Base-by-base conservation (phyloP, 1,139 yeast species). In the Pichiaceae sp. region DNA sequence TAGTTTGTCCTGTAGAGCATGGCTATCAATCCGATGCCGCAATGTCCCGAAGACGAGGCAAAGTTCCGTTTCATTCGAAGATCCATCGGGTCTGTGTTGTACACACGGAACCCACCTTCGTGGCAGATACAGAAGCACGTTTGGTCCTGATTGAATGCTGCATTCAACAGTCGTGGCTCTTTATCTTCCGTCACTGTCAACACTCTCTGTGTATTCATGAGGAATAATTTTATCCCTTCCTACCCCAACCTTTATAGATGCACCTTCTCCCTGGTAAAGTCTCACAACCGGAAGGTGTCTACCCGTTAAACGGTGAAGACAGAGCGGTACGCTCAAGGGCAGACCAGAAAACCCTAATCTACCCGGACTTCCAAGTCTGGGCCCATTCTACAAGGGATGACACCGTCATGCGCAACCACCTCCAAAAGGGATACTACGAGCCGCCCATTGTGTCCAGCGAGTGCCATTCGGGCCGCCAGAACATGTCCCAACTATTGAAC, bases 1-100 rank as follows among this genome's bases (percentile, higher is more conserved):
- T 87, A 87, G 59, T 89, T 89, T 1, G 96, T 87, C 33, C 96
- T 70, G 54, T 86, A 85, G 12, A 89, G 75, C 95, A 89, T 85
- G 36, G 81, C 69, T 2, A 82, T 75, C 30, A 71, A 66, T 3
- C 93, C 95, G 19, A 86, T 75, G 0, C 96, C 95, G 41, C 53
- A 54, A 15, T 48, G 52, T 11, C 40, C 41, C 35, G 37, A 38
- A 4, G 37, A 12, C 36, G 41, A 33, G 33, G 31, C 38, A 50
- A 80, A 78, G 33, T 63, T 72, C 36, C 95, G 67, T 50, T 75
- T 70, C 39, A 87, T 91, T 47, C 93, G 70, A 46, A 78, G 62
- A 45, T 84, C 94, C 61, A 87, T 68, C 5, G 97, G 97, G 53
- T 84, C 87, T 4, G 94, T 72, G 54, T 81, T 83, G 64, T 78